phyloP scores from a whole-genome alignment of 108 stramenopile genomes.

The Aureococcus anophagefferens region DNA sequence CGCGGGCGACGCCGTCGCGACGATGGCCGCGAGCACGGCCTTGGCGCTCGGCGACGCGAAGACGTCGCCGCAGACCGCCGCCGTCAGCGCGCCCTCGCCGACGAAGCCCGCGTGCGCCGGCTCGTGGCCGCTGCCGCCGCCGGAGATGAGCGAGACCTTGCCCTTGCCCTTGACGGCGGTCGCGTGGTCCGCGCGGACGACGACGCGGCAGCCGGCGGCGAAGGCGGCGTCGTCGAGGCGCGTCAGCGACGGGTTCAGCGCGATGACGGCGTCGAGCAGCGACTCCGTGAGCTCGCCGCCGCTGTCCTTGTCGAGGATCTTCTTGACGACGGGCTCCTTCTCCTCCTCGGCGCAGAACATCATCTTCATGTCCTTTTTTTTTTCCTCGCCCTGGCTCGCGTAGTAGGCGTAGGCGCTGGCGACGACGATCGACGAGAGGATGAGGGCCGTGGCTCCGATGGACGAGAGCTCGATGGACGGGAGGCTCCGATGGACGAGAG shows the following conservation, averaged over 20 bases:
- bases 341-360: no score
- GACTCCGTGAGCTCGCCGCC: constrained; percentile 6
- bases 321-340: no score
- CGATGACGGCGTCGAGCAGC: constrained; percentile 7
- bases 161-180: not conserved
- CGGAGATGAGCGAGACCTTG: constrained; percentile 10
- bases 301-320: constrained; percentile 6
- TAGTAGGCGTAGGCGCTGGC: no score
- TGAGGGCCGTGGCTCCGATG: no score
- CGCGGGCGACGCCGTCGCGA: constrained; percentile 51
- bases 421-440: no score
- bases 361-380: no score
- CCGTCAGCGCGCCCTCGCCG: constrained; percentile 81
- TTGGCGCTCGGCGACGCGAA: constrained; percentile 85
- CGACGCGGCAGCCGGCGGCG: constrained; percentile 1
- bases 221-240: constrained; percentile 4
- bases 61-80: constrained; percentile 89
- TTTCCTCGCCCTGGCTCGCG: no score
- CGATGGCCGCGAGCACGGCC: constrained; percentile 79
- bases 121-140: constrained; percentile 96
- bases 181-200: constrained; percentile 8
- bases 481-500: no score
- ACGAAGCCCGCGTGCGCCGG: constrained; percentile 91
- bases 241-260: not conserved
- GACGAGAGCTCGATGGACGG: no score